These are phyloP conservation scores for Ophiocordyceps unilateralis DNA, from an alignment of 2,329 filamentous ascomycete genomes.

Conservation along the genomic window DNA sequence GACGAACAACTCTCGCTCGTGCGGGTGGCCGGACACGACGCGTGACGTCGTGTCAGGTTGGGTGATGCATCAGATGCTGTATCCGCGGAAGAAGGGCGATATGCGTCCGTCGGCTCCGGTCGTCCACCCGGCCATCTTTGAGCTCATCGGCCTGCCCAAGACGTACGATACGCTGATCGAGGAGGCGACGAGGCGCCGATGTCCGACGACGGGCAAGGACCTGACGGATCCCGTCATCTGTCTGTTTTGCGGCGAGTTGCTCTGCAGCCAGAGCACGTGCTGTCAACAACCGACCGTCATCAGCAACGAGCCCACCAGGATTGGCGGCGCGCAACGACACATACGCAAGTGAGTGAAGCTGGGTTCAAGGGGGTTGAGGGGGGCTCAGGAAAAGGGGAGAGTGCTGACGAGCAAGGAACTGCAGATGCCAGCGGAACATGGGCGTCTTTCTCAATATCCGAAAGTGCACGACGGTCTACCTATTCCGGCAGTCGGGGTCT, in stretches of 20 bases:
- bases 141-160: constrained; percentile 79
- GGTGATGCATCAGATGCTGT: constrained; percentile 47
- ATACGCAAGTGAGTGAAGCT: constrained; percentile 53
- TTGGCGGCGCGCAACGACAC: constrained; percentile 84
- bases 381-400: no score
- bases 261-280: constrained; percentile 87
- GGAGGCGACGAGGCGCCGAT: constrained; percentile 68
- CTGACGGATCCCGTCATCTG: constrained; percentile 82
- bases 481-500: constrained; percentile 66
- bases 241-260: constrained; percentile 89
- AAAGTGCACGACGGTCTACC: constrained; percentile 82
- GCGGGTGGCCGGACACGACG: constrained; percentile 31
- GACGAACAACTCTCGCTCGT: constrained; percentile 23
- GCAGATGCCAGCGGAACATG: constrained; percentile 70
- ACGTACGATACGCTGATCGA: constrained; percentile 88
- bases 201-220: constrained; percentile 82
- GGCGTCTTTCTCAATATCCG: constrained; percentile 95
- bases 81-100: constrained; percentile 14
- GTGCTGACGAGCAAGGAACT: background rate
- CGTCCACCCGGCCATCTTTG: constrained; percentile 82
- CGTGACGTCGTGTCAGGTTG: constrained; percentile 43
- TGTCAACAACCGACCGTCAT: constrained; percentile 51
- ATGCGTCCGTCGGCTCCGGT: constrained; percentile 27
- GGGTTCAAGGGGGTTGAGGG: no score
- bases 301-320: constrained; percentile 24